Evolutionary conservation across 2,329 filamentous ascomycete species (phyloP), one percentile per base, ranked within the genome.

Genomic region (Nakataea oryzae): DNA sequence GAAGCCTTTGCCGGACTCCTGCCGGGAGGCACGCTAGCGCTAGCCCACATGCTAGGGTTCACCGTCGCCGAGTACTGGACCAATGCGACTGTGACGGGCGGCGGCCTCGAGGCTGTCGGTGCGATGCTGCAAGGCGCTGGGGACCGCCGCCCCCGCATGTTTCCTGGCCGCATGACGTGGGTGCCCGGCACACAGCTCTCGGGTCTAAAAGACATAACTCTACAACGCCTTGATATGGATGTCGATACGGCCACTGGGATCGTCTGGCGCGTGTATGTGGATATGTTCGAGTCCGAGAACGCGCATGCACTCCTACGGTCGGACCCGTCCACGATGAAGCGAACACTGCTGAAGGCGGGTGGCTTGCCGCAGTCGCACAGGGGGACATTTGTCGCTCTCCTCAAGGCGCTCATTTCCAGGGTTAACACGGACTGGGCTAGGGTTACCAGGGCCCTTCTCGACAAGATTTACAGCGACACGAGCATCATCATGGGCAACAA

Each of bases 41-140:
- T 84, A 6, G 77, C 79, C 2, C 65, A 81, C 8, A 68, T 86
- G 0, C 69, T 86, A 3, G 84, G 82, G 0, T 66, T 86, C 34
- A 73, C 69, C 0, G 77, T 78, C 1, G 70, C 78, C 9, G 78
- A 82, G 64, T 79, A 77, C 66, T 82, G 76, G 75, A 81, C 81
- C 2, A 81, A 82, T 65, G 67, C 76, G 8, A 79, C 75, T 17
- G 67, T 41, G 29, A 47, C 54, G 11, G 55, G 60, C 32, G 47
- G 30, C 21, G 47, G 47, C 13, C 58, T 50, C 6, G 58, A 59
- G n/a, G 41, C 24, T 6, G 26, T 59, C 26, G 32, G 58, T 34
- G 21, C 41, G 17, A n/a, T 28, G 17, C 34, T 62, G 6, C 29
- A 54, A 67, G 74, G 56, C 56, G 29, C 9, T 9, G 30, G 27